A percentile compares a stretch with the other conserved stretches of the same genome.
Evolutionary conservation across 441 rosid species (phyloP).

Genomic region (Erysimum cheiri): DNA sequence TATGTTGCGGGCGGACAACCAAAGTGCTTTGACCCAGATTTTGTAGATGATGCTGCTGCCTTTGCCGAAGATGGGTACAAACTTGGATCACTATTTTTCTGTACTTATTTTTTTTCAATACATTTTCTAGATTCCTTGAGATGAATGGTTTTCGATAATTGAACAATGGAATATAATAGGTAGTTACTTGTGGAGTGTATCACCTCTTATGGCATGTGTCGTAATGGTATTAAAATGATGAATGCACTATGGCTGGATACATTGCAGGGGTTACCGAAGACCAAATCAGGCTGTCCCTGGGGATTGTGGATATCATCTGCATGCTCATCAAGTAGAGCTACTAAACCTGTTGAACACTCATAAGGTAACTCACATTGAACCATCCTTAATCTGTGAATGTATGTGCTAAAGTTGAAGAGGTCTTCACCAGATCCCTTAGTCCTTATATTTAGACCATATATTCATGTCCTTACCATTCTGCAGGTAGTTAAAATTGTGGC

Average conservation of each 20-base stretch:
- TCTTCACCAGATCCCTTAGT: not conserved
- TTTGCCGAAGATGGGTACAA: constrained; percentile 80
- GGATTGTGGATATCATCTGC: constrained; percentile 87
- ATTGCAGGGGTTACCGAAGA: constrained; percentile 71
- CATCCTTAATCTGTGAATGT: not conserved
- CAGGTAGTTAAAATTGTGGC: constrained; percentile 68
- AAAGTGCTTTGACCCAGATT: constrained; percentile 54
- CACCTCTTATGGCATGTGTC: not conserved
- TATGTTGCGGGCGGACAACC: constrained; percentile 80
- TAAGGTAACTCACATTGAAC: constrained; percentile 52
- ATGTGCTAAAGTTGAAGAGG: not conserved
- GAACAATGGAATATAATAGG: not conserved
- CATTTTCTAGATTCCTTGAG: constrained; percentile 8
- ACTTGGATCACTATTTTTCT: constrained; percentile 15
- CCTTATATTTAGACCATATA: not conserved
- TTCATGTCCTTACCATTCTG: constrained; percentile 4
- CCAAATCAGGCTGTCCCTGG: constrained; percentile 87
- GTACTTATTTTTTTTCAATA: constrained; percentile 4
- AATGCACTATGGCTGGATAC: constrained; percentile 9
- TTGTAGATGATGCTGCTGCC: constrained; percentile 59
- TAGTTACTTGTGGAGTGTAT: constrained; percentile 7
- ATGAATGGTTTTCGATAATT: not conserved
- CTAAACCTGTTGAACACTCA: constrained; percentile 56
- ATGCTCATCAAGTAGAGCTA: constrained; percentile 72
- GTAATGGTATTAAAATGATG: not conserved